phyloP scores from a whole-genome alignment of 2,329 filamentous ascomycete genomes.

The Aspergillus luchuensis region DNA sequence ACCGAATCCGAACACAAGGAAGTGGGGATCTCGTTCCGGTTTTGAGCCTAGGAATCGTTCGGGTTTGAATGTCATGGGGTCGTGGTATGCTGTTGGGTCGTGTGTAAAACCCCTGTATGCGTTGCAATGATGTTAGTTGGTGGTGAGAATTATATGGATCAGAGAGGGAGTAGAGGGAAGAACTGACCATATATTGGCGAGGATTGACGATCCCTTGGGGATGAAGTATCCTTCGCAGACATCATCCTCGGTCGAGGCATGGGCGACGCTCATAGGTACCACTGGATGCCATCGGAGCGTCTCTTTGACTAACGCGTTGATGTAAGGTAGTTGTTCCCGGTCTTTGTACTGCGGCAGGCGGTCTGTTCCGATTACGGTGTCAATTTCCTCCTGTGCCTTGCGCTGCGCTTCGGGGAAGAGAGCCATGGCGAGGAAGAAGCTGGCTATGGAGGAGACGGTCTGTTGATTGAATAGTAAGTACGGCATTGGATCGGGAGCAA shows the following conservation, averaged over 20 bases:
- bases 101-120: constrained; percentile 6
- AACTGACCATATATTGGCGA: constrained; percentile 41
- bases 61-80: constrained; percentile 13
- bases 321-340: constrained; percentile 33
- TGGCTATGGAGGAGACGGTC: constrained; percentile 20
- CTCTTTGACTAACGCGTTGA: constrained; percentile 39
- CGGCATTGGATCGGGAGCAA: neutral
- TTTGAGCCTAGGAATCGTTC: constrained; percentile 12
- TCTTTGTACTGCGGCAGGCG: constrained; percentile 18
- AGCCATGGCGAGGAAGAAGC: constrained; percentile 24
- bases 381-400: constrained; percentile 23
- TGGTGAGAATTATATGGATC: neutral
- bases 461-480: neutral
- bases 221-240: neutral
- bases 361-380: constrained; percentile 15
- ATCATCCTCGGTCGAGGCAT: neutral
- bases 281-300: constrained; percentile 30
- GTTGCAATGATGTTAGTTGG: too few species aligned
- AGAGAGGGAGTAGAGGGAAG: too few species aligned
- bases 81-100: constrained; percentile 7
- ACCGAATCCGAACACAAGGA: constrained; percentile 27
- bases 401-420: constrained; percentile 20
- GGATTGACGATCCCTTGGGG: constrained; percentile 37
- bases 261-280: neutral
- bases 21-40: constrained; percentile 42